Base-by-base conservation (phyloP, 148 eudicot genomes). In the Vaccinium vitisidaea region DNA sequence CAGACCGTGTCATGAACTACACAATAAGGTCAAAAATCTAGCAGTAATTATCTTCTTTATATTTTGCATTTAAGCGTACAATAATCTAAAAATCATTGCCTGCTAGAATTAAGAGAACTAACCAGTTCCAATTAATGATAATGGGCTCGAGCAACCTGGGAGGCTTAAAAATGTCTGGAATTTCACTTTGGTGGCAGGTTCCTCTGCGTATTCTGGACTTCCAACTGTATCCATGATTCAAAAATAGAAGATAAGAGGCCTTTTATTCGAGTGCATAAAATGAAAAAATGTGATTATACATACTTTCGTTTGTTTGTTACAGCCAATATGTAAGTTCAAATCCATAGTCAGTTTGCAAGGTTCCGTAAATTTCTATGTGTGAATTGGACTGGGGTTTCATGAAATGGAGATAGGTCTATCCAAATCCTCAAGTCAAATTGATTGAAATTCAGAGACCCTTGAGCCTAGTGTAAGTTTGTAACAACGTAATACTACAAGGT, bases 101-200 rank as follows among this genome's bases (percentile, higher is more conserved):
- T 2, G 82, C 80, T 19, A 46, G 50, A 81, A 75, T 55, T 70
- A 75, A 8, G 56, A 75, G 25, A 81, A 84, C 92, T 87, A 83
- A 96, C 98, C 99, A 27, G 92, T 93, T 87, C 98, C 98, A 74
- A 96, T 92, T 87, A 96, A 92, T 48, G 95, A 91, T 85, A 95
- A 89, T 39, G 94, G 87, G 77, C 85, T 92, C 63, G 97, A 94
- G 86, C 96, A 97, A 73, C 95, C 97, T 70, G 99, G 97, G 82
- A 91, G 88, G 87, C 79, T 85, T 84, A 95, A 52, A 75, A 92
- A 83, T 79, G 84, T 90, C 71, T 87, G 93, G 84, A 97, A 95
- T 69, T 92, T 93, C 85, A 95, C 96, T 50, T 90, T 92, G 59
- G 99, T 97, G 54, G 92, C 88, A 76, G 96, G 98, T 87, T 97